Conservation (phyloP, 2,329 filamentous ascomycete species). For the Dendryphion nanum region DNA sequence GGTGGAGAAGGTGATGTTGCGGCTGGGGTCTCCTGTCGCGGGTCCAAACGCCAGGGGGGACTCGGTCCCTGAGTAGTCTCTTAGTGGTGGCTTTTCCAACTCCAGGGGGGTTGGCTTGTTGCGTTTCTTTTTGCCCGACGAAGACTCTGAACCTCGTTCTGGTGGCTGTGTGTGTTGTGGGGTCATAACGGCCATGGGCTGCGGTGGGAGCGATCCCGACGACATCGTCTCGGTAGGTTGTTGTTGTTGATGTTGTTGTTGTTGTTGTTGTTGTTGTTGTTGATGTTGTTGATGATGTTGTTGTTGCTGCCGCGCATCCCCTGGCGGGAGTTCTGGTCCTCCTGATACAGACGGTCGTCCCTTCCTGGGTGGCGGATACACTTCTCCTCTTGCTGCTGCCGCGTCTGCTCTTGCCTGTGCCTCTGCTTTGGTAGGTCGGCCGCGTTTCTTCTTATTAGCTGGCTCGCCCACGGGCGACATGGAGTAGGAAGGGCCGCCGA, state of each 20-base stretch:
- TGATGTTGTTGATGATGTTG: too few species aligned
- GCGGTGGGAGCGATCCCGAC: conserved; percentile 12
- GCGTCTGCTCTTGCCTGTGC: conserved; percentile 44
- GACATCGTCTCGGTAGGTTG: conserved; percentile 19
- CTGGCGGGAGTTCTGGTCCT: conserved; percentile 18
- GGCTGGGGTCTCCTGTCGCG: conserved; percentile 19
- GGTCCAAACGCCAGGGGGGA: conserved; percentile 31
- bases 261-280: too few species aligned
- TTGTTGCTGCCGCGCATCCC: conserved; percentile 16
- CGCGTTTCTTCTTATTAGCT: conserved; percentile 47
- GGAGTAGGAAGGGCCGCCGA: conserved; percentile 28
- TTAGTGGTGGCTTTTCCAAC: conserved; percentile 25
- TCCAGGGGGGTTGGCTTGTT: conserved; percentile 32
- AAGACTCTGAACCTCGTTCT: conserved; percentile 31
- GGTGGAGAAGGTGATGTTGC: conserved; percentile 30
- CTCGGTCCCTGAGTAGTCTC: conserved; percentile 25
- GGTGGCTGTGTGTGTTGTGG: conserved; percentile 21
- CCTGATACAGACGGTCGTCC: conserved; percentile 29
- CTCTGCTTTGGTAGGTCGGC: conserved; percentile 49
- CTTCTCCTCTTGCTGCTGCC: conserved; percentile 39
- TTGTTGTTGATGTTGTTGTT: too few species aligned
- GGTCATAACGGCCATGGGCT: conserved; percentile 20
- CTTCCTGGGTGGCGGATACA: conserved; percentile 38
- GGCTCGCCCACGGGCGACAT: conserved; percentile 33
- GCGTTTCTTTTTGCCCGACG: conserved; percentile 35